Base-by-base conservation (phyloP, 192 early-diverging fungal species). In the Neocallimastix lanati region DNA sequence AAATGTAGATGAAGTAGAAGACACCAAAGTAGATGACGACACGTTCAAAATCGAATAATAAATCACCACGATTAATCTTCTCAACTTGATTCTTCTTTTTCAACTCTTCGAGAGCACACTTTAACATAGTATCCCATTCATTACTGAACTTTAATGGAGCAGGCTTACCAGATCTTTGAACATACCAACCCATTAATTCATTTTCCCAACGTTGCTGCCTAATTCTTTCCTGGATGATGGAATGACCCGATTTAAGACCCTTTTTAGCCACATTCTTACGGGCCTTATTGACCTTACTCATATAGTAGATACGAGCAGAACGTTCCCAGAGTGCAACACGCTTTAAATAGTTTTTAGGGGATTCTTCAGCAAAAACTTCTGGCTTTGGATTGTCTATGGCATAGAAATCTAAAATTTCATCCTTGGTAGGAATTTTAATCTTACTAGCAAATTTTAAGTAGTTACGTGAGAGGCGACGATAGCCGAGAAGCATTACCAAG, bases 1-100 rank as follows among this genome's bases (percentile, higher is more conserved):
- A 86, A 15, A 86, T 85, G 36, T 84, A 77, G 29, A 86, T 50
- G 77, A 86, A 86, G 78, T 86, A 86, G 25, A 86, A 76, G 28
- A 86, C 81, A 28, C 85, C 85, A 58, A 86, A 86, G 30, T 35
- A 33, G 29, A 86, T 86, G 38, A 85, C 85, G 12, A 85, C 83
- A 21, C 81, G 38, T 79, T 86, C 85, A 76, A 86, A 80, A 28
- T 84, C 80, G 50, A 85, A 86, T 21, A 86, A 79, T 29, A 86
- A 82, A 76, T 83, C 85, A 25, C 85, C 85, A 27, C 85, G 85
- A 80, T 86, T 86, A 29, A 86, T 27, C 58, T 86, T 86, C 78
- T 86, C 85, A 4, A 84, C 82, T 16, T 88, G 79, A 38, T 81
- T 86, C 81, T 86, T 86, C 29, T 83, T 85, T 37, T 86, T 84